Conservation (phyloP, 495 filamentous ascomycete genomes). For the Xylaria sp. region DNA sequence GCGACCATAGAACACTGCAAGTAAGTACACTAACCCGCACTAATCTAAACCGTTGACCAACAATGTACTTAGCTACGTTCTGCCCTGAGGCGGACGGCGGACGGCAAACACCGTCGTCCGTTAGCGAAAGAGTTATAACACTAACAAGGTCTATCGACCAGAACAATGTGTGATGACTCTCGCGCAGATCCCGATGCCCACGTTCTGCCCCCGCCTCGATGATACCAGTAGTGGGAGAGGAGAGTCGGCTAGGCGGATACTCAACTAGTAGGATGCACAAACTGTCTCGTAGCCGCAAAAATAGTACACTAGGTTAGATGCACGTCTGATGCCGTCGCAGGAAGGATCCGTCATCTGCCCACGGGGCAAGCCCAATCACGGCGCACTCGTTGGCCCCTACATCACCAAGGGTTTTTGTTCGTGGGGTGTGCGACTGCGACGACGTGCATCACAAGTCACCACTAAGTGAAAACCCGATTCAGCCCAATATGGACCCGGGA, state of each 20-base stretch:
- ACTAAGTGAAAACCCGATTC: constrained; percentile 3
- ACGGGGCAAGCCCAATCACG: constrained; percentile 23
- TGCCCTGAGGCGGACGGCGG: constrained; percentile 12
- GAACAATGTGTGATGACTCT: constrained; percentile 9
- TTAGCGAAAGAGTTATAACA: background rate
- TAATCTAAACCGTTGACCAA: background rate
- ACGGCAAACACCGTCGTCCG: constrained; percentile 20
- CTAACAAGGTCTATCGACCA: background rate
- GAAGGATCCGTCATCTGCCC: constrained; percentile 29
- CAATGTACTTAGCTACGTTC: background rate
- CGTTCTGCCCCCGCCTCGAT: constrained; percentile 9
- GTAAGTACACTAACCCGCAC: constrained; percentile 1
- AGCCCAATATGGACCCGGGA: constrained; percentile 24
- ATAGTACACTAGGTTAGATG: constrained; percentile 10
- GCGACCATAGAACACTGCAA: background rate
- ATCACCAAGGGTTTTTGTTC: constrained; percentile 3
- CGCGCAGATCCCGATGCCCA: constrained; percentile 17
- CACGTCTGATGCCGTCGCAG: constrained; percentile 20
- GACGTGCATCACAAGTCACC: background rate
- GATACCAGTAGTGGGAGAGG: background rate
- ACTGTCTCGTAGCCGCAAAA: constrained; percentile 23
- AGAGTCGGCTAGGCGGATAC: background rate
- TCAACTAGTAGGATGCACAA: constrained; percentile 5
- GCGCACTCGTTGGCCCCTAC: background rate
- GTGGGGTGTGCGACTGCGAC: constrained; percentile 19